A percentile compares a stretch with the other conserved stretches of the same genome.
These are phyloP conservation scores for Holtermannia corniformis DNA, from an alignment of 768 basidiomycete genomes.

Conservation along the genomic window DNA sequence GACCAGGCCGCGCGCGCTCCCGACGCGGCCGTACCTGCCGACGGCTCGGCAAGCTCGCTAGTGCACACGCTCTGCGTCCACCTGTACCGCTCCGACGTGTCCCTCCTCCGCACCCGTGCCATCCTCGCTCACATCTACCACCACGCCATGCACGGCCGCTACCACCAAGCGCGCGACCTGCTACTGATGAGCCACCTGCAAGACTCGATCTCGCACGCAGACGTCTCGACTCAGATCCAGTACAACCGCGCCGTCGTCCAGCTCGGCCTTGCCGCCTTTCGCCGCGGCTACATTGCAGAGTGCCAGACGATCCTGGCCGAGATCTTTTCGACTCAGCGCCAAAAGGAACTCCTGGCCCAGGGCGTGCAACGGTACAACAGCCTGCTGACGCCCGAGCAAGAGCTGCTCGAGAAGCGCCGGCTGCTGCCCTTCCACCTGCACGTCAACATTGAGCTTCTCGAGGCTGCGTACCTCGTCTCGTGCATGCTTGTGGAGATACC, in stretches of 20 bases:
- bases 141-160: slow-evolving; percentile 91
- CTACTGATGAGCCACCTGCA: slow-evolving; percentile 97
- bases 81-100: slow-evolving; percentile 84
- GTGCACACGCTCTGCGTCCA: slow-evolving; percentile 82
- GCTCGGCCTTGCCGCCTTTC: slow-evolving; percentile 92
- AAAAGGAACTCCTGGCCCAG: slow-evolving; percentile 94
- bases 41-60: slow-evolving; percentile 58
- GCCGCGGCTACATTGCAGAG: slow-evolving; percentile 87
- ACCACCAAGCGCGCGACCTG: slow-evolving; percentile 95
- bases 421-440: slow-evolving; percentile 99
- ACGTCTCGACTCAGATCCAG: slow-evolving; percentile 92
- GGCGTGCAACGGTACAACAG: slow-evolving; percentile 83
- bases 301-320: slow-evolving; percentile 86
- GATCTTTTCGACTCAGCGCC: slow-evolving; percentile 90
- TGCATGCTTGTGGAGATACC: slow-evolving; percentile 99
- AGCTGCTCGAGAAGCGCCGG: slow-evolving; percentile 88
- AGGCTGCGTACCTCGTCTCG: slow-evolving; percentile 93
- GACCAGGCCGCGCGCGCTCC: slow-evolving; percentile 62
- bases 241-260: slow-evolving; percentile 98
- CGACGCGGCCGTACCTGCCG: slow-evolving; percentile 51
- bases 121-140: slow-evolving; percentile 98
- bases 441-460: slow-evolving; percentile 94
- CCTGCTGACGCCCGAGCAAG: slow-evolving; percentile 76
- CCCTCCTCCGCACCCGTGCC: slow-evolving; percentile 85
- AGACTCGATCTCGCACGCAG: slow-evolving; percentile 89